Base-by-base conservation (phyloP, 2,329 filamentous ascomycete genomes). In the Exophiala spinifera region DNA sequence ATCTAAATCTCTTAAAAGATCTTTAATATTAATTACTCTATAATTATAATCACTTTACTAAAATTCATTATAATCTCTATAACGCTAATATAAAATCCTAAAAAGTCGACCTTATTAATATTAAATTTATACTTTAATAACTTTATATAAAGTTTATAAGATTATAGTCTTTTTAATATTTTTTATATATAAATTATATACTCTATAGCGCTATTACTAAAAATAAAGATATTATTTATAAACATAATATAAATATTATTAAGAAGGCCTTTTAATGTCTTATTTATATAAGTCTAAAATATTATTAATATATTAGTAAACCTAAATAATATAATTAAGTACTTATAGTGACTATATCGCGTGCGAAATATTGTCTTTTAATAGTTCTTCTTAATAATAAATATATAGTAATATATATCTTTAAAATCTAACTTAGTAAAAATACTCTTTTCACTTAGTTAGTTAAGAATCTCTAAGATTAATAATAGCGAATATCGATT, bases 191-290 rank as follows among this genome's bases (percentile, higher is more conserved):
- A 39, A 15, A 48, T 23, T 1, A 51, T 53, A 59, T 64, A 49
- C 37, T 61, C 40, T 8, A 62, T 21, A 6, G 48, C 20, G 8
- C 6, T 53, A 10, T 57, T 37, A 28, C 20, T 65, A 44, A 61
- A 71, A 31, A 71, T 66, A 8, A 70, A 45, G 37, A 70, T 69
- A 59, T 70, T 43, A 28, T 64, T 46, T 4, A 63, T 11, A 42
- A 64, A 64, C 1, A 45, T 46, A 6, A 61, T 47, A 15, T 46
- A 53, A 45, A 56, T 54, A 1, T 15, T 11, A 36, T 61, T 42
- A 0, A 59, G 60, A 25, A 62, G 44, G n/a, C 34, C 49, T 61
- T 51, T 40, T 51, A 69, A 43, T 1, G 59, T 46, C 1, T 55
- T 39, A 50, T 69, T 65, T 57, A 67, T 64, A 59, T 62, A 63